These are phyloP conservation scores for Dissophora globulifera DNA, from an alignment of 192 early-diverging fungal genomes.

Conservation along the genomic window DNA sequence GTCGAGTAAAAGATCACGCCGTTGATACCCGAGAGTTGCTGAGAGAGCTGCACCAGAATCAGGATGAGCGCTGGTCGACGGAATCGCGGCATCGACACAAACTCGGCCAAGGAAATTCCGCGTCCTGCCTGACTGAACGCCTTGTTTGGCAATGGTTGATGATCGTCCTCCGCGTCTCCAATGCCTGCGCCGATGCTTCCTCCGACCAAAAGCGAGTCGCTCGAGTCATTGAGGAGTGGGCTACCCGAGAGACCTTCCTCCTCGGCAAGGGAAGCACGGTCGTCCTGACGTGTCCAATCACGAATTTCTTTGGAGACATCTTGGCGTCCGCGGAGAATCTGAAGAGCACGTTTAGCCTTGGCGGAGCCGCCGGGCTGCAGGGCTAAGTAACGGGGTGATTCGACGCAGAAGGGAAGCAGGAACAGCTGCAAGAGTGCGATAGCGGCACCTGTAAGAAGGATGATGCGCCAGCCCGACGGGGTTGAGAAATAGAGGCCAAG, in stretches of 20 bases:
- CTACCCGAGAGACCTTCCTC: constrained; percentile 23
- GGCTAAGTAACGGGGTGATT: constrained; percentile 80
- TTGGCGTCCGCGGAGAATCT: constrained; percentile 61
- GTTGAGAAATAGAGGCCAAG: constrained; percentile 72
- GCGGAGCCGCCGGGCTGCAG: constrained; percentile 58
- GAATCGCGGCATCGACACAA: constrained; percentile 60
- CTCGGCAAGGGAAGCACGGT: constrained; percentile 32
- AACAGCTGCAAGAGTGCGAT: constrained; percentile 72
- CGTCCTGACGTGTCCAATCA: constrained; percentile 59
- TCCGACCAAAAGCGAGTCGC: constrained; percentile 19
- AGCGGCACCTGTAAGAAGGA: constrained; percentile 69
- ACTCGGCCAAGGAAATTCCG: constrained; percentile 51
- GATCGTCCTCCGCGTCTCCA: not conserved
- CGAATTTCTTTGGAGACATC: constrained; percentile 65
- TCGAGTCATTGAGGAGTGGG: constrained; percentile 33
- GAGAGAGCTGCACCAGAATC: constrained; percentile 77
- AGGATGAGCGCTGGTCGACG: constrained; percentile 72
- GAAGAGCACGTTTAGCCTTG: constrained; percentile 64
- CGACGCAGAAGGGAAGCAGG: constrained; percentile 79
- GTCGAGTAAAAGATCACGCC: constrained; percentile 90
- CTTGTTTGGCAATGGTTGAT: constrained; percentile 7
- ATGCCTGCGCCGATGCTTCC: no score
- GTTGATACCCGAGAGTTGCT: constrained; percentile 93
- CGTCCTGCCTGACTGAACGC: constrained; percentile 15
- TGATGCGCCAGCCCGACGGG: constrained; percentile 74